These are phyloP conservation scores for Candida gigantensis DNA, from an alignment of 1,139 yeast genomes.

Conservation along the genomic window DNA sequence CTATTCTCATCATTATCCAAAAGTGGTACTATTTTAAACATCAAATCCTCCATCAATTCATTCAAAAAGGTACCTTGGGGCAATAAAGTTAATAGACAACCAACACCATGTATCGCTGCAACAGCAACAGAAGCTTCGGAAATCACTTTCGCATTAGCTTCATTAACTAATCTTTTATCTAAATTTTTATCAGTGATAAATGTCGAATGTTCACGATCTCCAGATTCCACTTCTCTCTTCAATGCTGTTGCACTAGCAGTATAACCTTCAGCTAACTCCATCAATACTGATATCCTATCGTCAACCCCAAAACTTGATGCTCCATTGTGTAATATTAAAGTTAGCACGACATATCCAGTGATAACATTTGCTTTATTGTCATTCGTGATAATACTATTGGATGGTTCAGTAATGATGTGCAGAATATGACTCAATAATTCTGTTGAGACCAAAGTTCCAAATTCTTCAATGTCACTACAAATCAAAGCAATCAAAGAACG, in stretches of 20 bases:
- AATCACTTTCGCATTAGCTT: slow-evolving; percentile 32
- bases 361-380: slow-evolving; percentile 44
- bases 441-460: slow-evolving; percentile 45
- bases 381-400: slow-evolving; percentile 33
- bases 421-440: slow-evolving; percentile 39
- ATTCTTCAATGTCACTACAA: slow-evolving; percentile 53
- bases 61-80: slow-evolving; percentile 42
- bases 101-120: slow-evolving; percentile 51
- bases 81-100: slow-evolving; percentile 46
- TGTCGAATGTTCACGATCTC: slow-evolving; percentile 49
- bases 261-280: slow-evolving; percentile 50
- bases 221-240: slow-evolving; percentile 35
- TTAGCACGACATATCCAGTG: slow-evolving; percentile 45
- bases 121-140: slow-evolving; percentile 43
- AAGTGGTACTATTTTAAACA: slow-evolving; percentile 41
- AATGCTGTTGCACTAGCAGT: slow-evolving; percentile 37
- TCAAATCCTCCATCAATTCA: slow-evolving; percentile 38
- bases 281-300: slow-evolving; percentile 42
- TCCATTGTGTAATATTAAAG: slow-evolving; percentile 49
- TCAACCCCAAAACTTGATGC: slow-evolving; percentile 54
- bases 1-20: slow-evolving; percentile 44
- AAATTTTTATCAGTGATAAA: slow-evolving; percentile 37
- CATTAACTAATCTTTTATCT: slow-evolving; percentile 40
- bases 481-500: slow-evolving; percentile 46
- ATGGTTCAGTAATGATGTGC: slow-evolving; percentile 35